phyloP scores from a whole-genome alignment of 108 stramenopile species.

The Skeletonema grethae region DNA sequence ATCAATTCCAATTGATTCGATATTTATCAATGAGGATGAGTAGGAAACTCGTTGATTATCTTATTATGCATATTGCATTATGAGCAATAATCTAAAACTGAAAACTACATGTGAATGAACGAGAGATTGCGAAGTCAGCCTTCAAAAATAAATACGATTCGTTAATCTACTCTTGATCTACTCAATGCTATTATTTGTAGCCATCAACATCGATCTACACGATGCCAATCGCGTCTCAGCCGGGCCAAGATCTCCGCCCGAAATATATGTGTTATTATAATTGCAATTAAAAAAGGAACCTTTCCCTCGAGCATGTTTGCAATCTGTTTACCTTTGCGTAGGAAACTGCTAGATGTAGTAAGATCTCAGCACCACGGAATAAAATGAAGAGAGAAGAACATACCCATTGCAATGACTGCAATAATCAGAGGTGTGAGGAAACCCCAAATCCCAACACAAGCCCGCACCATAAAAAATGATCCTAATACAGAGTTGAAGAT shows the following conservation, averaged over 20 bases:
- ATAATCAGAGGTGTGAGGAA: constrained; percentile 85
- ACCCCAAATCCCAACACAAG: constrained; percentile 88
- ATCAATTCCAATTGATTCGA: too few species aligned
- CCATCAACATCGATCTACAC: neutral
- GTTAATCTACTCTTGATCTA: too few species aligned
- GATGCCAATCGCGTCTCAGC: too few species aligned
- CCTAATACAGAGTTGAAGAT: constrained; percentile 60
- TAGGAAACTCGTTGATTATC: neutral
- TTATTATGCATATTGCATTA: too few species aligned
- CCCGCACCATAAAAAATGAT: constrained; percentile 69
- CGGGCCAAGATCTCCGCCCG: too few species aligned
- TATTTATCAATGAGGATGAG: neutral
- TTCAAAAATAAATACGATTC: too few species aligned
- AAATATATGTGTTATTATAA: too few species aligned
- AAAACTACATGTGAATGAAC: neutral
- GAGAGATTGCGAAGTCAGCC: neutral
- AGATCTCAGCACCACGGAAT: constrained; percentile 62
- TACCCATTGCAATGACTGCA: constrained; percentile 74
- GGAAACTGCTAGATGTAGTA: too few species aligned
- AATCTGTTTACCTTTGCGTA: too few species aligned
- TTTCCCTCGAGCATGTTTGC: too few species aligned
- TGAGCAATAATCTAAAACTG: neutral
- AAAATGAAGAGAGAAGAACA: constrained; percentile 84
- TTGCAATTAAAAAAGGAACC: too few species aligned
- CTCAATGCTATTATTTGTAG: neutral